phyloP scores from a whole-genome alignment of 106 monocot species.

The Chionographis japonica region DNA sequence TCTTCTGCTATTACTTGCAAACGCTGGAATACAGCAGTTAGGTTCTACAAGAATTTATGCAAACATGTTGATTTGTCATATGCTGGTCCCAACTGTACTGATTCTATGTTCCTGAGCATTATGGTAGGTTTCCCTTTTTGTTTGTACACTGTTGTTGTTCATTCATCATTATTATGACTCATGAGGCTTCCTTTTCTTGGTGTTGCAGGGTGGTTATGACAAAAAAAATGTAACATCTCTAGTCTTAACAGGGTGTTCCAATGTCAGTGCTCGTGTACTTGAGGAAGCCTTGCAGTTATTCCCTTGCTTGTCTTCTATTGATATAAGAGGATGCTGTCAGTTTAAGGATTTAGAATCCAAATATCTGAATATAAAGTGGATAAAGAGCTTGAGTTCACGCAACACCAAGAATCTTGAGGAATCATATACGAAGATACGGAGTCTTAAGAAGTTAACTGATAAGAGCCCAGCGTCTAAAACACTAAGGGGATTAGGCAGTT shows the following conservation, averaged over 20 bases:
- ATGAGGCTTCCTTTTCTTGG: conserved; percentile 3
- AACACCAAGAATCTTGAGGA: conserved; percentile 38
- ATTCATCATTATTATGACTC: not conserved
- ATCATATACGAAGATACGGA: conserved; percentile 55
- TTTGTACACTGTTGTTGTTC: conserved; percentile 1
- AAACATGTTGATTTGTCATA: conserved; percentile 73
- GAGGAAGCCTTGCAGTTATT: conserved; percentile 62
- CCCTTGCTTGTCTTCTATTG: conserved; percentile 52
- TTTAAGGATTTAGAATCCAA: conserved; percentile 54
- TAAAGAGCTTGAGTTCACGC: conserved; percentile 24
- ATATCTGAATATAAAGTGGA: conserved; percentile 72
- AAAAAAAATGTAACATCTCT: conserved; percentile 62
- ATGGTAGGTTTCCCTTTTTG: conserved; percentile 53
- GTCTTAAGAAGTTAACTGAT: conserved; percentile 68
- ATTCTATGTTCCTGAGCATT: conserved; percentile 51
- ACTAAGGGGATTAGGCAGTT: conserved; percentile 23
- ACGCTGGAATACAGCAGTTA: conserved; percentile 64
- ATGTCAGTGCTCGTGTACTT: conserved; percentile 57
- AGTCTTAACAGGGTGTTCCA: conserved; percentile 60
- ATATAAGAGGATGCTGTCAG: conserved; percentile 81
- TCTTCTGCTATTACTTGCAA: conserved; percentile 83
- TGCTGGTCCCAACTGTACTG: conserved; percentile 62
- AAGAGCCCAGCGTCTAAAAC: conserved; percentile 28
- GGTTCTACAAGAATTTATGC: conserved; percentile 66
- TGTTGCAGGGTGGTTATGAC: conserved; percentile 68